phyloP scores from a whole-genome alignment of 768 basidiomycete genomes.

The Hypholoma fasciculare region DNA sequence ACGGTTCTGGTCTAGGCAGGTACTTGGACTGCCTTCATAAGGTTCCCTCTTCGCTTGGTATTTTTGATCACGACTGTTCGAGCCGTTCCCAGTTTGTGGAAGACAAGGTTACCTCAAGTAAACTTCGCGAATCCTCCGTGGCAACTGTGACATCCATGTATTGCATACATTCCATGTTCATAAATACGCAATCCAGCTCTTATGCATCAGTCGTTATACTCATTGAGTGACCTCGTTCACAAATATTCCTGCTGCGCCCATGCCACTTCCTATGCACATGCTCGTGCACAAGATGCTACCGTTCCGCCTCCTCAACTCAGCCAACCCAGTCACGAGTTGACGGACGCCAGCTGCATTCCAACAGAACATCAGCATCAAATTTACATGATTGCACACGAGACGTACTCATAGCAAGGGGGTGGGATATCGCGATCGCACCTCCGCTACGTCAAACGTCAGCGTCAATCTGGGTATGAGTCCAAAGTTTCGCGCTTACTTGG shows the following conservation, averaged over 20 bases:
- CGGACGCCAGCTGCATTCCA: slow-evolving; percentile 67
- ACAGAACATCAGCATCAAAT: slow-evolving; percentile 12
- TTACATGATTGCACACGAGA: slow-evolving; percentile 5
- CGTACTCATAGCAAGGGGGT: slow-evolving; percentile 85
- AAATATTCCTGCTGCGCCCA: slow-evolving; percentile 84
- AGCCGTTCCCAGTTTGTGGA: no score
- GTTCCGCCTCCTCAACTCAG: slow-evolving; percentile 71
- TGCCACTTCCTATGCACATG: slow-evolving; percentile 79
- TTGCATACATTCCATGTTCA: no score
- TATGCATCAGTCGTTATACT: no score
- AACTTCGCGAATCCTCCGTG: no score
- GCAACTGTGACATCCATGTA: no score
- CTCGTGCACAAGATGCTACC: slow-evolving; percentile 78
- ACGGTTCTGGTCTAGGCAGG: no score
- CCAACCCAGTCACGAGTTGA: slow-evolving; percentile 87
- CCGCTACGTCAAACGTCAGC: slow-evolving; percentile 50
- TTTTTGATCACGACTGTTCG: no score
- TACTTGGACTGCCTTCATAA: no score
- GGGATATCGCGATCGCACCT: slow-evolving; percentile 81
- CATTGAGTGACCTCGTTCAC: slow-evolving; percentile 58
- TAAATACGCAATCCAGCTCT: no score
- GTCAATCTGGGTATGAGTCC: not conserved
- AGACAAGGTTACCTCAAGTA: no score
- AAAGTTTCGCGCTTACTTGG: slow-evolving; percentile 53
- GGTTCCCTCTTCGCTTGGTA: no score